A percentile compares a stretch with the other conserved stretches of the same genome.
These are phyloP conservation scores for Termitomyces eurrhizus DNA, from an alignment of 768 basidiomycete species.

Conservation along the genomic window DNA sequence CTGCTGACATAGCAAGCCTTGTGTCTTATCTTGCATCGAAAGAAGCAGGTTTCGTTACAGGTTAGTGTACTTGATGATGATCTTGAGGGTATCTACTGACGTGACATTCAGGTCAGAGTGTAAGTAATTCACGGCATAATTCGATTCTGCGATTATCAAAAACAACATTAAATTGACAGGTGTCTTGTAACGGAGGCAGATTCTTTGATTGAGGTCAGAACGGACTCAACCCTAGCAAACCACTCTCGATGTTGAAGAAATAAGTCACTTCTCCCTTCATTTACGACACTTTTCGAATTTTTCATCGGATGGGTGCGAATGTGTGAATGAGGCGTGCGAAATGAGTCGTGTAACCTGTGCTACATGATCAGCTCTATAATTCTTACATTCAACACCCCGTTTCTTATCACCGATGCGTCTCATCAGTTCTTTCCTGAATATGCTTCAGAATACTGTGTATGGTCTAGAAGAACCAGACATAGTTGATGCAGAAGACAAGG, in stretches of 20 bases:
- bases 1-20: slow-evolving; percentile 30
- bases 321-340: too few species aligned
- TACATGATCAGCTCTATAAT: too few species aligned
- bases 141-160: not conserved
- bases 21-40: slow-evolving; percentile 33
- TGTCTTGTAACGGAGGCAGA: not conserved
- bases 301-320: too few species aligned
- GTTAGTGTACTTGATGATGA: not conserved
- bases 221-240: too few species aligned
- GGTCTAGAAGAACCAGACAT: not conserved
- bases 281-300: too few species aligned
- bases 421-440: not conserved
- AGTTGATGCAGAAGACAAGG: not conserved
- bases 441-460: not conserved
- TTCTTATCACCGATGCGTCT: not conserved
- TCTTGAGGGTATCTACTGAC: not conserved
- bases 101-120: not conserved
- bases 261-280: too few species aligned
- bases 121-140: not conserved
- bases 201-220: not conserved
- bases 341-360: too few species aligned
- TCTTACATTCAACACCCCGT: too few species aligned
- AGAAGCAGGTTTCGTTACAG: slow-evolving; percentile 29
- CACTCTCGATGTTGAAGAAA: too few species aligned
- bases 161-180: not conserved